A percentile compares a stretch with the other conserved stretches of the same genome.
Conservation (phyloP, 768 basidiomycete genomes). For the Pleurotus sapidus region DNA sequence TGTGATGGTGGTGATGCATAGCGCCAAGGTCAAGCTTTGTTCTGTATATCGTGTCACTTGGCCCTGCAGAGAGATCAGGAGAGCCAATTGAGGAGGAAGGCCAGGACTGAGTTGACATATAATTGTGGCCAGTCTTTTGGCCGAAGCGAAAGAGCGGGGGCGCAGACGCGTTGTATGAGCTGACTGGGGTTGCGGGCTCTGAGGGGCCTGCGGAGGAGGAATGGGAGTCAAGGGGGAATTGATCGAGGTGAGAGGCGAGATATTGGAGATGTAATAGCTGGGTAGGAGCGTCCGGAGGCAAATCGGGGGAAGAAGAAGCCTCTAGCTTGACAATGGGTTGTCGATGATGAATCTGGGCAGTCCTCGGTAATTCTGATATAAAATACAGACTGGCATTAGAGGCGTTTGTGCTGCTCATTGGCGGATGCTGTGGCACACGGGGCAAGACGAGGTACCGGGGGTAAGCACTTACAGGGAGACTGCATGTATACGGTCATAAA, state of each 20-base stretch:
- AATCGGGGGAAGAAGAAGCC: constrained; percentile 40
- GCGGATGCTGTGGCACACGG: constrained; percentile 8
- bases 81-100: constrained; percentile 3
- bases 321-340: constrained; percentile 38
- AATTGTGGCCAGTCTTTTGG: neutral
- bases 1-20: constrained; percentile 13
- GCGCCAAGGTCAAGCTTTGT: constrained; percentile 7
- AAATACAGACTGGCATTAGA: constrained; percentile 18
- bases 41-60: constrained; percentile 2
- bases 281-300: constrained; percentile 30
- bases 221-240: constrained; percentile 31
- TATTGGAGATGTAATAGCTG: constrained; percentile 35
- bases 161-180: neutral
- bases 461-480: constrained; percentile 5
- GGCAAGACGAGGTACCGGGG: constrained; percentile 7
- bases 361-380: constrained; percentile 13
- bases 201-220: constrained; percentile 31
- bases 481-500: constrained; percentile 5
- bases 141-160: neutral
- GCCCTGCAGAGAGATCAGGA: constrained; percentile 6
- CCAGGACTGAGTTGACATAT: constrained; percentile 11
- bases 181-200: constrained; percentile 18
- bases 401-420: constrained; percentile 6
- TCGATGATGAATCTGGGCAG: constrained; percentile 11
- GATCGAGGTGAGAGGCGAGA: constrained; percentile 24